phyloP scores from a whole-genome alignment of 2,329 filamentous ascomycete genomes.

The Dactylonectria macrodidyma region DNA sequence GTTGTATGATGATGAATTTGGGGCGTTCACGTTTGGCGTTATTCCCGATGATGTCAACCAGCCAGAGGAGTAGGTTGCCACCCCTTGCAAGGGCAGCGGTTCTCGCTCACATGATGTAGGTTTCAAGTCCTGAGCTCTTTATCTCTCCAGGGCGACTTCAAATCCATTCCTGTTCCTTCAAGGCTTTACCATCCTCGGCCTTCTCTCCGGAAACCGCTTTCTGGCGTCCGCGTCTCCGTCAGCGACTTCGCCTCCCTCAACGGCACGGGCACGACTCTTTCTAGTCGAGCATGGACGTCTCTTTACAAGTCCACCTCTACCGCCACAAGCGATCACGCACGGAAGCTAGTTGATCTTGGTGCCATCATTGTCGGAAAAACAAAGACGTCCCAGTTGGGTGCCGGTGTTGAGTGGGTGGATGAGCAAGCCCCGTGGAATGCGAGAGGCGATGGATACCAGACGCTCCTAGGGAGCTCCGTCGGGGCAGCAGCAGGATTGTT shows the following conservation, averaged over 20 bases:
- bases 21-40: constrained; percentile 56
- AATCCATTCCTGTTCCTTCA: constrained; percentile 56
- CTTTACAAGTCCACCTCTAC: constrained; percentile 62
- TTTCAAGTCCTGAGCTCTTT: constrained; percentile 50
- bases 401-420: constrained; percentile 60
- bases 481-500: constrained; percentile 57
- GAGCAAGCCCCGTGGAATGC: constrained; percentile 60
- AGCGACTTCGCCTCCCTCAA: constrained; percentile 52
- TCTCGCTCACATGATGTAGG: constrained; percentile 41
- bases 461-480: constrained; percentile 52
- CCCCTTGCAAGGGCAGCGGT: background rate
- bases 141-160: constrained; percentile 44
- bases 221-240: constrained; percentile 55
- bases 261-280: constrained; percentile 70
- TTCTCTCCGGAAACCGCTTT: constrained; percentile 52
- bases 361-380: constrained; percentile 70
- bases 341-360: constrained; percentile 71
- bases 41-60: constrained; percentile 52
- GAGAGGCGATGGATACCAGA: constrained; percentile 63
- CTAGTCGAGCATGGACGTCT: constrained; percentile 71
- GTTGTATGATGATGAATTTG: constrained; percentile 56
- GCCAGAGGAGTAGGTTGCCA: constrained; percentile 43
- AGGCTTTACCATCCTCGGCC: constrained; percentile 52
- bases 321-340: constrained; percentile 65
- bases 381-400: constrained; percentile 64